Conservation (phyloP, 2,329 filamentous ascomycete species). For the Colletotrichum aenigma region DNA sequence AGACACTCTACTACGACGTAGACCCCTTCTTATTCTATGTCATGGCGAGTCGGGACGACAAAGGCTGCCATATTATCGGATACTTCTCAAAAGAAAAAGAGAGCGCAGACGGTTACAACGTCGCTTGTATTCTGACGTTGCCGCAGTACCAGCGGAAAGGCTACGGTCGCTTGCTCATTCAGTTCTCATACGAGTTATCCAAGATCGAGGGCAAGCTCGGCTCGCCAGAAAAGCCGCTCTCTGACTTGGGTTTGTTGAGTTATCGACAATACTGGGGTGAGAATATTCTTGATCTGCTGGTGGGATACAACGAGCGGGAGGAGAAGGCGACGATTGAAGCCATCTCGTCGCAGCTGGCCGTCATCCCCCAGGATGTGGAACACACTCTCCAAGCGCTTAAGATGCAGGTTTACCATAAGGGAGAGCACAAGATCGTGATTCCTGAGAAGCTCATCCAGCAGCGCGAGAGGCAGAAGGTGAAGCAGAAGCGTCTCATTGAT, state of each 20-base stretch:
- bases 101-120: constrained; percentile 94
- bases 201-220: constrained; percentile 95
- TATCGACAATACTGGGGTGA: constrained; percentile 99
- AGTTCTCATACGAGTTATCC: constrained; percentile 96
- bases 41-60: constrained; percentile 88
- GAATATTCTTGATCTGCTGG: constrained; percentile 85
- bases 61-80: constrained; percentile 95
- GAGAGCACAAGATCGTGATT: constrained; percentile 94
- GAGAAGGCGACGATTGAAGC: constrained; percentile 85
- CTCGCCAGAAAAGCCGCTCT: constrained; percentile 94
- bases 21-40: constrained; percentile 99
- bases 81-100: constrained; percentile 99
- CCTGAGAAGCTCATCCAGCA: constrained; percentile 82
- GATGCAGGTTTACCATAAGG: constrained; percentile 95
- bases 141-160: constrained; percentile 97
- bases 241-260: constrained; percentile 88
- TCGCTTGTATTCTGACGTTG: constrained; percentile 95
- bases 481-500: constrained; percentile 79
- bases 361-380: constrained; percentile 98
- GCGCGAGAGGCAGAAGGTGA: constrained; percentile 79
- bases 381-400: constrained; percentile 92
- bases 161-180: constrained; percentile 90
- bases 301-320: constrained; percentile 70
- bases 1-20: constrained; percentile 99
- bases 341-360: constrained; percentile 78